Percentiles rank a stretch among this genome's conserved stretches.
phyloP scores from a whole-genome alignment of 192 early-diverging fungal genomes.

The Coemansia sp. region DNA sequence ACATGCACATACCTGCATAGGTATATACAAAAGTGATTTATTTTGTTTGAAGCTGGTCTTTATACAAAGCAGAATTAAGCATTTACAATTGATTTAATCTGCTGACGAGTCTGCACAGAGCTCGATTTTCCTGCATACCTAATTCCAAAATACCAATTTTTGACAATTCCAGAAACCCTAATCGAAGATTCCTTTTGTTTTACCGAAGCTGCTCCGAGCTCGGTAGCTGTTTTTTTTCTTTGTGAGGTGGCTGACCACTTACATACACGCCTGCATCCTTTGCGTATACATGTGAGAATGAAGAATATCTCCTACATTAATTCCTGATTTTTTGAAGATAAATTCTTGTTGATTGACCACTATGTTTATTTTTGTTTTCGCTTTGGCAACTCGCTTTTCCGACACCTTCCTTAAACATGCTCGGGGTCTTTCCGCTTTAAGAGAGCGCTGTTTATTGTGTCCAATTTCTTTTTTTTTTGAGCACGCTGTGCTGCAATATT shows the following conservation, averaged over 20 bases:
- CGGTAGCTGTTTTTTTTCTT: not conserved
- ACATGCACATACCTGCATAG: too few species aligned
- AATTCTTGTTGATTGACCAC: not conserved
- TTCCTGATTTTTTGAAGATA: not conserved
- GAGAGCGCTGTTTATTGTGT: too few species aligned
- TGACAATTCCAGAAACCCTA: not conserved
- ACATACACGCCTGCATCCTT: not conserved
- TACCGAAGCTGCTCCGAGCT: not conserved
- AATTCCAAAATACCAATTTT: too few species aligned
- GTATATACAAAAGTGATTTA: too few species aligned
- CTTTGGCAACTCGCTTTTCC: not conserved
- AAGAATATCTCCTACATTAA: not conserved
- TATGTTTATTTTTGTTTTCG: not conserved
- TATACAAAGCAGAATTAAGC: too few species aligned
- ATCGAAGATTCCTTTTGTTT: not conserved
- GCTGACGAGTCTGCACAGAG: too few species aligned
- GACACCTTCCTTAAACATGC: not conserved
- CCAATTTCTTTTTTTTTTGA: not conserved
- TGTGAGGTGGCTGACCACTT: not conserved
- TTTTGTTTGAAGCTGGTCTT: too few species aligned
- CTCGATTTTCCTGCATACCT: too few species aligned
- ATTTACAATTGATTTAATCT: too few species aligned
- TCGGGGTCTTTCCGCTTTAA: not conserved
- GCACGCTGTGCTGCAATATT: not conserved
- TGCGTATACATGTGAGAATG: not conserved